Conservation (phyloP, 352 stramenopile genomes). For the Phytophthora pluvialis region DNA sequence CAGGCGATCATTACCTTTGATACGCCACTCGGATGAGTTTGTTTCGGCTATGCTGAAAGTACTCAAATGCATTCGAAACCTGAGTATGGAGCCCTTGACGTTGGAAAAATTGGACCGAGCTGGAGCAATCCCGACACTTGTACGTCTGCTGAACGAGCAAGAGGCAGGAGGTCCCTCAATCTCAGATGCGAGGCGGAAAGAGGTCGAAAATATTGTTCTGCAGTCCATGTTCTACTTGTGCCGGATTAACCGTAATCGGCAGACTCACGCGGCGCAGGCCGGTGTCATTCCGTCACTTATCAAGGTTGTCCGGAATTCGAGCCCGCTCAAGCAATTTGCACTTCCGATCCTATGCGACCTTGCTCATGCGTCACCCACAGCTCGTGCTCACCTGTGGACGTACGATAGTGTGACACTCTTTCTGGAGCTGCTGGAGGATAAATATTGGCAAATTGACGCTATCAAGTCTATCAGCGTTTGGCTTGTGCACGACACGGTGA, state of each 20-base stretch:
- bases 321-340: constrained; percentile 92
- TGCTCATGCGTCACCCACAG: constrained; percentile 87
- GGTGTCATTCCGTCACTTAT: constrained; percentile 92
- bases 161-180: constrained; percentile 32
- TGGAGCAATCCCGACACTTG: constrained; percentile 87
- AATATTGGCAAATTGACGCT: constrained; percentile 91
- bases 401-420: constrained; percentile 87
- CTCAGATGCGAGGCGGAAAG: constrained; percentile 62
- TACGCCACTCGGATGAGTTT: constrained; percentile 55
- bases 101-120: constrained; percentile 90
- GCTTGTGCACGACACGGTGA: constrained; percentile 84
- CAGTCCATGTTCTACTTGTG: constrained; percentile 95
- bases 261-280: constrained; percentile 88
- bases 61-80: constrained; percentile 87
- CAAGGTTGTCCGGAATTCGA: constrained; percentile 82
- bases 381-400: constrained; percentile 85
- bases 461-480: constrained; percentile 90
- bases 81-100: constrained; percentile 92
- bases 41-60: constrained; percentile 76
- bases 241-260: constrained; percentile 90
- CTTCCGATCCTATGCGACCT: constrained; percentile 93
- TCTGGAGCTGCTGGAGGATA: constrained; percentile 87
- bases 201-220: constrained; percentile 92
- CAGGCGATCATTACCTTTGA: constrained; percentile 19
- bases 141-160: constrained; percentile 75